These are phyloP conservation scores for Exophiala aquamarina DNA, from an alignment of 2,329 filamentous ascomycete species.

Conservation along the genomic window DNA sequence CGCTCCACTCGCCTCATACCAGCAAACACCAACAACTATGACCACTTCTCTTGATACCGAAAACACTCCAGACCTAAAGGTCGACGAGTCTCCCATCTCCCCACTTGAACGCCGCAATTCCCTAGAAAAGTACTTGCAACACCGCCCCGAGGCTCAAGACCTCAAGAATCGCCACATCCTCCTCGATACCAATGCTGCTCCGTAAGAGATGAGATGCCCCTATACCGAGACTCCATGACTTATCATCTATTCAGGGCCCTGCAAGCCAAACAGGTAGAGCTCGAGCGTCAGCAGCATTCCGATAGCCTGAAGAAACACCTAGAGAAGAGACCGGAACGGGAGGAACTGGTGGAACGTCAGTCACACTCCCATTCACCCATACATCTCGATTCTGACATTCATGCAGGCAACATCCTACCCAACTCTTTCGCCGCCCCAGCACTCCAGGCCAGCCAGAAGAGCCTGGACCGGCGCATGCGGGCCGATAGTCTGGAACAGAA, in stretches of 20 bases:
- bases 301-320: conserved; percentile 66
- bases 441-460: conserved; percentile 75
- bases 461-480: conserved; percentile 86
- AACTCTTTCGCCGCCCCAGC: conserved; percentile 74
- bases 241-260: conserved; percentile 49
- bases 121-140: conserved; percentile 69
- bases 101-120: conserved; percentile 63
- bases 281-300: conserved; percentile 63
- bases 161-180: conserved; percentile 69
- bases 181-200: conserved; percentile 65
- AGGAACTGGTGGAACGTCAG: conserved; percentile 77
- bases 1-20: neutral
- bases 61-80: conserved; percentile 26
- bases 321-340: conserved; percentile 64
- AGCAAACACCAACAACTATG: conserved; percentile 17
- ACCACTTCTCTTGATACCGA: conserved; percentile 22
- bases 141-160: conserved; percentile 66
- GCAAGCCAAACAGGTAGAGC: conserved; percentile 61
- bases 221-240: conserved; percentile 6
- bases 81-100: conserved; percentile 62
- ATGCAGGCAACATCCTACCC: conserved; percentile 79
- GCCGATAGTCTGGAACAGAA: conserved; percentile 85
- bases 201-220: too few relatives aligned
- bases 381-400: conserved; percentile 17
- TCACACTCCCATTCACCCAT: conserved; percentile 20